A percentile compares a stretch with the other conserved stretches of the same genome.
phyloP scores from a whole-genome alignment of 495 filamentous ascomycete genomes.

The Podospora sp. region DNA sequence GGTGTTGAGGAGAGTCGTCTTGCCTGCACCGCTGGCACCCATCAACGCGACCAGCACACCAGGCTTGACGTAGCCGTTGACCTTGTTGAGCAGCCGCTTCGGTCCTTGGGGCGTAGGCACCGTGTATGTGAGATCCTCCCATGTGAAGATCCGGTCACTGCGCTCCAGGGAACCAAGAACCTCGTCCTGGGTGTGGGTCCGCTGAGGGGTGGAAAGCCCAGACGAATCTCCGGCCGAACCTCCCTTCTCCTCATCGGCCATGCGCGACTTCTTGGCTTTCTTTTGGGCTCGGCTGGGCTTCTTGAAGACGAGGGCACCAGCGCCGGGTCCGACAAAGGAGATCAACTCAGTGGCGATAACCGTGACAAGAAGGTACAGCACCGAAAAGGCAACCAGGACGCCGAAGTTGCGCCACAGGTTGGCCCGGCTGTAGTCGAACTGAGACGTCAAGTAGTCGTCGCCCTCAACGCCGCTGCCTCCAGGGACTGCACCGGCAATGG shows the following conservation, averaged over 20 bases:
- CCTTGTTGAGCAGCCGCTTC: constrained; percentile 62
- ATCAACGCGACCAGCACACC: constrained; percentile 80
- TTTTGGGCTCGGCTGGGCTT: constrained; percentile 33
- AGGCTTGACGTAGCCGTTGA: constrained; percentile 79
- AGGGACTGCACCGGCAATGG: constrained; percentile 55
- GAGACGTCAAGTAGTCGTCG: constrained; percentile 59
- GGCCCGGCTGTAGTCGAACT: constrained; percentile 58
- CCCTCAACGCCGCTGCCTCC: constrained; percentile 59
- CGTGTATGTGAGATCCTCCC: constrained; percentile 63
- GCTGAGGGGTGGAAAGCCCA: constrained; percentile 41
- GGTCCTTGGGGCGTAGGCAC: constrained; percentile 66
- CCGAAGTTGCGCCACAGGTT: constrained; percentile 84
- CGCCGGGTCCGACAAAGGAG: constrained; percentile 44
- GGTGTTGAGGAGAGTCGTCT: constrained; percentile 67
- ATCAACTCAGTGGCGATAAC: constrained; percentile 61
- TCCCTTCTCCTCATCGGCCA: constrained; percentile 51
- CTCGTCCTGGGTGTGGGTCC: constrained; percentile 14
- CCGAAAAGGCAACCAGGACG: constrained; percentile 68
- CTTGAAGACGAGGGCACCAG: constrained; percentile 40
- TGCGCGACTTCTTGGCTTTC: constrained; percentile 26
- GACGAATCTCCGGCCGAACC: constrained; percentile 24
- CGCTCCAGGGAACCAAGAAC: constrained; percentile 21
- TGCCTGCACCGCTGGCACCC: constrained; percentile 83
- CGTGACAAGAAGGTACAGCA: constrained; percentile 70
- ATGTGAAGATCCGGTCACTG: constrained; percentile 55